phyloP scores from a whole-genome alignment of 2,329 filamentous ascomycete genomes.

The Grosmannia penicillata region DNA sequence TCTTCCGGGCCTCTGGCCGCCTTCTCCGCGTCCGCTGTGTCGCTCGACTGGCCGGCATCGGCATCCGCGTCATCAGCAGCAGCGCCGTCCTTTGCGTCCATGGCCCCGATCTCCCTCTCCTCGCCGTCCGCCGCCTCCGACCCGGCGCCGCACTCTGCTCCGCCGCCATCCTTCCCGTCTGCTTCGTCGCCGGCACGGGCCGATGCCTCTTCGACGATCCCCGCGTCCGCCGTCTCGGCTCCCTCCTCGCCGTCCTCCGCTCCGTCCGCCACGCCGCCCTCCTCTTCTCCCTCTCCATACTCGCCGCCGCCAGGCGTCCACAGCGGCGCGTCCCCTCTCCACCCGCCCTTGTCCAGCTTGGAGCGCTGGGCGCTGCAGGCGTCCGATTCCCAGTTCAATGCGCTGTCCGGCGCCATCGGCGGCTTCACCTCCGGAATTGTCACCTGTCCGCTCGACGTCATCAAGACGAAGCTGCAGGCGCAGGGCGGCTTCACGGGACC shows the following conservation, averaged over 20 bases:
- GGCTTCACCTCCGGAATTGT: slow-evolving; percentile 89
- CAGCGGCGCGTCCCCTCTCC: background rate
- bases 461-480: slow-evolving; percentile 95
- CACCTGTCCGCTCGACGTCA: slow-evolving; percentile 94
- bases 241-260: background rate
- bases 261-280: background rate
- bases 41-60: too few species aligned
- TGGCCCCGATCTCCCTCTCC: too few species aligned
- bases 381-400: slow-evolving; percentile 57
- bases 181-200: too few species aligned
- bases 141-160: too few species aligned
- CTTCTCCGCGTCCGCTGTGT: too few species aligned
- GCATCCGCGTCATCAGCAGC: too few species aligned
- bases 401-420: slow-evolving; percentile 72
- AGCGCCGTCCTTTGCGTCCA: too few species aligned
- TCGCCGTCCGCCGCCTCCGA: too few species aligned
- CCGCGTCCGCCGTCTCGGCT: background rate
- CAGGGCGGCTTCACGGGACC: slow-evolving; percentile 60
- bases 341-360: background rate
- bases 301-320: background rate
- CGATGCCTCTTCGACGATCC: too few species aligned
- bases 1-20: too few species aligned
- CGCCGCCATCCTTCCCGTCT: too few species aligned
- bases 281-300: background rate
- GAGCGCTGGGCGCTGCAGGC: slow-evolving; percentile 37